Percentiles rank a stretch among this genome's conserved stretches.
Conservation (phyloP, 2,329 filamentous ascomycete species). For the Amauroascus niger region DNA sequence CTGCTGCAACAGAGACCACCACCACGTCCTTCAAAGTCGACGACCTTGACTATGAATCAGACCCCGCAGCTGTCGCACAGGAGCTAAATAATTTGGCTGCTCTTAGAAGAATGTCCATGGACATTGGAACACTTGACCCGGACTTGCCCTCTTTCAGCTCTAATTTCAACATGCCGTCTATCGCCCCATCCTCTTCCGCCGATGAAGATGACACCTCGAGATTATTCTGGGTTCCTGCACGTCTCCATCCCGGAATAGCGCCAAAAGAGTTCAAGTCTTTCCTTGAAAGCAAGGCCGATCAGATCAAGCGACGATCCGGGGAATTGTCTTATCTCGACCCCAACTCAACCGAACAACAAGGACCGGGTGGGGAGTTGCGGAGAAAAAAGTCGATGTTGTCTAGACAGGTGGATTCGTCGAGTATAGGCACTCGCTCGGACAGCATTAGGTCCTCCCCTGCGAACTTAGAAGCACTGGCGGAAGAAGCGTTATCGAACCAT, state of each 20-base stretch:
- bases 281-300: slow-evolving; percentile 82
- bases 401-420: slow-evolving; percentile 70
- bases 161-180: slow-evolving; percentile 34
- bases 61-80: slow-evolving; percentile 79
- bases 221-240: slow-evolving; percentile 90
- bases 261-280: slow-evolving; percentile 96
- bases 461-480: slow-evolving; percentile 14
- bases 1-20: slow-evolving; percentile 45
- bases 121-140: slow-evolving; percentile 59
- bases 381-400: slow-evolving; percentile 96
- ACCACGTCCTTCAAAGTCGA: slow-evolving; percentile 62
- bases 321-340: slow-evolving; percentile 56
- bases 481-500: slow-evolving; percentile 15
- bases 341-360: slow-evolving; percentile 44
- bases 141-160: slow-evolving; percentile 38
- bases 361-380: slow-evolving; percentile 52
- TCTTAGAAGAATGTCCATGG: slow-evolving; percentile 87
- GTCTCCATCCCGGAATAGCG: slow-evolving; percentile 86
- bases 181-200: slow-evolving; percentile 36
- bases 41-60: slow-evolving; percentile 79
- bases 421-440: slow-evolving; percentile 24
- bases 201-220: slow-evolving; percentile 82
- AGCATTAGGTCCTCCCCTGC: slow-evolving; percentile 7
- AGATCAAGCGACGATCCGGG: slow-evolving; percentile 74
- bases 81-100: slow-evolving; percentile 89